Conservation (phyloP, 2,329 filamentous ascomycete genomes). For the Alternaria sp. region DNA sequence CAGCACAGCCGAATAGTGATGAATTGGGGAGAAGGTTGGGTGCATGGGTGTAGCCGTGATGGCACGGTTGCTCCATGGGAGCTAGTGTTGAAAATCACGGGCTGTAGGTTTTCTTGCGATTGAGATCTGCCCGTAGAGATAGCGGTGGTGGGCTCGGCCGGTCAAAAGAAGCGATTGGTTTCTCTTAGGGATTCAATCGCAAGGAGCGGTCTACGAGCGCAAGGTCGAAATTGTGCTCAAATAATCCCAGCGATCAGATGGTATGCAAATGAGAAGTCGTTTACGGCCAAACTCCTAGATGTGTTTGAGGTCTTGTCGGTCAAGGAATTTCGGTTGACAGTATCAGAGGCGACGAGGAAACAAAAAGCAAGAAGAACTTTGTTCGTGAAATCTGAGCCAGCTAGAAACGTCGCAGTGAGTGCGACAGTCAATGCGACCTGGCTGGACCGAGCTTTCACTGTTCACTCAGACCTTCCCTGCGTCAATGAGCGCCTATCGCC, state of each 20-base stretch:
- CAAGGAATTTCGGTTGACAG: neutral
- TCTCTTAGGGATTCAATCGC: neutral
- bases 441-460: constrained; percentile 10
- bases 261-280: neutral
- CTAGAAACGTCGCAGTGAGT: neutral
- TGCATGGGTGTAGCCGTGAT: constrained; percentile 5
- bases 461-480: neutral
- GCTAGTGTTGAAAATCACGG: neutral
- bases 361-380: neutral
- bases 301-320: neutral
- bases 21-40: neutral
- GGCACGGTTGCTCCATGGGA: neutral
- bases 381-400: neutral
- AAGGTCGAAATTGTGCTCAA: neutral
- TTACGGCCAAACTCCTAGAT: neutral
- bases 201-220: neutral
- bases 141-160: neutral
- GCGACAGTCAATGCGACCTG: constrained; percentile 2
- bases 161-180: neutral
- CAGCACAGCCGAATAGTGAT: constrained; percentile 9
- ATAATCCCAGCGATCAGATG: neutral
- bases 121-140: neutral
- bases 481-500: neutral
- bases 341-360: neutral
- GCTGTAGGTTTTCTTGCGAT: neutral